Percentiles rank a stretch among this genome's conserved stretches.
Conservation (phyloP, 805 yeast genomes). For the Candida michaelii region DNA sequence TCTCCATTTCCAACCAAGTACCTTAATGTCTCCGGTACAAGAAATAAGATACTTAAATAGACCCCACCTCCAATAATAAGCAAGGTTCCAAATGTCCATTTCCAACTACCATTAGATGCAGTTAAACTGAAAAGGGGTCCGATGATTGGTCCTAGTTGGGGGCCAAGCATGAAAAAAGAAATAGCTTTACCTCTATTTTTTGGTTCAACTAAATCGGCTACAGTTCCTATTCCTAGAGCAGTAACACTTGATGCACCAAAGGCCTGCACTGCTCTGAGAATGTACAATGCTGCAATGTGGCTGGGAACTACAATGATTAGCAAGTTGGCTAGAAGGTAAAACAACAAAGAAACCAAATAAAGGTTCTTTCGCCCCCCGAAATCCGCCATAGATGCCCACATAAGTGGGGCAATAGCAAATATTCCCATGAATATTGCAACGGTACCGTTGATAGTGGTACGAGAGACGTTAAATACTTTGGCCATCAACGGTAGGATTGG, state of each 20-base stretch:
- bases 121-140: slow-evolving; percentile 34
- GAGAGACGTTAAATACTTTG: slow-evolving; percentile 38
- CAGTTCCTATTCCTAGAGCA: slow-evolving; percentile 38
- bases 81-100: slow-evolving; percentile 35
- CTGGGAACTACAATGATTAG: slow-evolving; percentile 32
- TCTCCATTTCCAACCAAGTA: slow-evolving; percentile 39
- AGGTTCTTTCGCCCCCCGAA: slow-evolving; percentile 45
- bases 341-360: slow-evolving; percentile 25
- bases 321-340: slow-evolving; percentile 28
- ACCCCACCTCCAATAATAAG: slow-evolving; percentile 27
- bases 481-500: slow-evolving; percentile 51
- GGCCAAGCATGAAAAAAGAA: slow-evolving; percentile 38
- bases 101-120: slow-evolving; percentile 29
- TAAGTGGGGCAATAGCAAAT: slow-evolving; percentile 54
- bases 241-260: slow-evolving; percentile 38
- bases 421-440: slow-evolving; percentile 58
- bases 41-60: slow-evolving; percentile 23
- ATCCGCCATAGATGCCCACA: slow-evolving; percentile 60
- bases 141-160: slow-evolving; percentile 39
- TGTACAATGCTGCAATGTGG: slow-evolving; percentile 27
- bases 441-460: slow-evolving; percentile 51
- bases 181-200: slow-evolving; percentile 30
- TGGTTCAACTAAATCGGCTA: slow-evolving; percentile 34
- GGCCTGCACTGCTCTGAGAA: slow-evolving; percentile 35
- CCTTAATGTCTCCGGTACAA: slow-evolving; percentile 42